Evolutionary conservation across 163 green algal species (phyloP).

Genomic region (Prototheca wickerhamii): DNA sequence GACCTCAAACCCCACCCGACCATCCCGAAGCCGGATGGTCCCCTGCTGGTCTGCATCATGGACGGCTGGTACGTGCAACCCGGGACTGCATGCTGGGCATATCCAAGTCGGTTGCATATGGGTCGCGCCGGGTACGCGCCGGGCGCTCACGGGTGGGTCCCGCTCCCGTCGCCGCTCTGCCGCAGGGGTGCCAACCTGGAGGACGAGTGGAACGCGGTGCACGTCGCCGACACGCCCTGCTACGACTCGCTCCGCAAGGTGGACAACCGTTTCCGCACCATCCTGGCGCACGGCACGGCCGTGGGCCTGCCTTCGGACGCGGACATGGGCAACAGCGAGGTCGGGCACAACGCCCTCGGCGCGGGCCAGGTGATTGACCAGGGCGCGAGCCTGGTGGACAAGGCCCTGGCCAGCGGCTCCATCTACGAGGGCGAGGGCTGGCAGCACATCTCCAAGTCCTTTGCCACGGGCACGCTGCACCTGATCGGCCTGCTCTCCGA

Average conservation of each 20-base stretch:
- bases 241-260: slow-evolving; percentile 15
- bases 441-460: slow-evolving; percentile 58
- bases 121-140: too few relatives aligned
- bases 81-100: too few relatives aligned
- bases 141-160: too few relatives aligned
- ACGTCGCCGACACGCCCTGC: slow-evolving; percentile 15
- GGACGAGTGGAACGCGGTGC: slow-evolving; percentile 27
- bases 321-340: slow-evolving; percentile 67
- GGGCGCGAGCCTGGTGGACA: slow-evolving; percentile 82
- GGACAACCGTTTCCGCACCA: slow-evolving; percentile 9
- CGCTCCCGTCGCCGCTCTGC: too few relatives aligned
- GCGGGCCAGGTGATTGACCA: slow-evolving; percentile 77
- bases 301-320: slow-evolving; percentile 79
- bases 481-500: slow-evolving; percentile 89
- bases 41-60: too few relatives aligned
- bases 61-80: too few relatives aligned
- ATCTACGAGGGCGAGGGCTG: slow-evolving; percentile 75
- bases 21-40: too few relatives aligned
- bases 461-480: slow-evolving; percentile 65
- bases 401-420: slow-evolving; percentile 59
- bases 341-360: slow-evolving; percentile 84
- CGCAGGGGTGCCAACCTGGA: too few relatives aligned
- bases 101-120: too few relatives aligned
- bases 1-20: too few relatives aligned
- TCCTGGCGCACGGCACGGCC: slow-evolving; percentile 71